A percentile compares a stretch with the other conserved stretches of the same genome.
These are phyloP conservation scores for Boeremia lycopersici DNA, from an alignment of 2,329 filamentous ascomycete species.

Conservation along the genomic window DNA sequence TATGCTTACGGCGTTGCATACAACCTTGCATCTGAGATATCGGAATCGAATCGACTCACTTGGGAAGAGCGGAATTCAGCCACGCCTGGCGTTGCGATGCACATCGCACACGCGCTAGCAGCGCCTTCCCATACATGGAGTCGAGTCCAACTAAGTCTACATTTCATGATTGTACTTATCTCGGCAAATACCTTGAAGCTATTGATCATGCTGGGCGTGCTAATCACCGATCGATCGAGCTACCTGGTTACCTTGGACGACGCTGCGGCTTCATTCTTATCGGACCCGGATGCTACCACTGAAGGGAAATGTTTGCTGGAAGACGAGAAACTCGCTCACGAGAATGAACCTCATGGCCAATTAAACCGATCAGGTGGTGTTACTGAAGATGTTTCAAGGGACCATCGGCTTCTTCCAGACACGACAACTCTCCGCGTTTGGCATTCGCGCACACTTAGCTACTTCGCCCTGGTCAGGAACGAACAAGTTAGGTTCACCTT, in stretches of 20 bases:
- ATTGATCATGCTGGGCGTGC: conserved; percentile 14
- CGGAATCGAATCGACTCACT: not conserved
- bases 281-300: not conserved
- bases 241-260: not conserved
- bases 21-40: not conserved
- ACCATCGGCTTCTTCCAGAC: not conserved
- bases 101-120: conserved; percentile 13
- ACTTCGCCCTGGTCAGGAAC: not conserved
- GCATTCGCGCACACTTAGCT: not conserved
- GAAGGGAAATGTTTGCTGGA: not conserved
- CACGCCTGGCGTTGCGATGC: not conserved
- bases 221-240: not conserved
- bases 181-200: conserved; percentile 20
- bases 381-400: not conserved
- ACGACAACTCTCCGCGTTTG: not conserved
- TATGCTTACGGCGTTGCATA: not conserved
- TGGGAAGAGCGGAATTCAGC: not conserved
- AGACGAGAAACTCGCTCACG: not conserved
- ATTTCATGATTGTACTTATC: conserved; percentile 26
- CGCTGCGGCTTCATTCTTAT: not conserved
- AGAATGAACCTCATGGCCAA: not conserved
- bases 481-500: not conserved
- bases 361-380: too few relatives aligned
- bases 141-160: conserved; percentile 24
- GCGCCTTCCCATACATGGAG: not conserved